phyloP scores from a whole-genome alignment of 164 flowering plant species.

The Stephania japonica region DNA sequence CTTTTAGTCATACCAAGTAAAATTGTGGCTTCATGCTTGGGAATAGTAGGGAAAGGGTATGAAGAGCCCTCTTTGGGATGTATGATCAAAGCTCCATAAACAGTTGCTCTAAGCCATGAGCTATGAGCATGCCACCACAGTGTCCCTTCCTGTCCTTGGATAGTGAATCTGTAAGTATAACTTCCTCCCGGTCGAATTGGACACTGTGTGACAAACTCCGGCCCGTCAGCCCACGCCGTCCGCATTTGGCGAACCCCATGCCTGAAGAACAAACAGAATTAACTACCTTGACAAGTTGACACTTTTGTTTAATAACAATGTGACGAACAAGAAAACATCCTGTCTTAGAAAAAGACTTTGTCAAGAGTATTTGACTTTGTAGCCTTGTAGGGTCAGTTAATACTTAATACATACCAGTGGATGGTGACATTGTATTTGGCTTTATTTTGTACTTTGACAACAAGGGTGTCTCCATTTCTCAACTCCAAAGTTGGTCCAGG shows the following conservation, averaged over 20 bases:
- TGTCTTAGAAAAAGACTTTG: no score
- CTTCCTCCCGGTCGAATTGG: slow-evolving; percentile 73
- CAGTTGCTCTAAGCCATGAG: slow-evolving; percentile 83
- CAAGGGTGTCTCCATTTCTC: slow-evolving; percentile 65
- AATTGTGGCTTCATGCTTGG: slow-evolving; percentile 51
- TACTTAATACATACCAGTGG: slow-evolving; percentile 48
- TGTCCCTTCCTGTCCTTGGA: slow-evolving; percentile 78
- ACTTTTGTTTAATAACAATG: no score
- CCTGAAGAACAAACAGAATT: slow-evolving; percentile 26
- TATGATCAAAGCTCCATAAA: slow-evolving; percentile 79
- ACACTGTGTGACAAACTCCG: slow-evolving; percentile 78
- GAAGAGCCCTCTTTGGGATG: slow-evolving; percentile 48
- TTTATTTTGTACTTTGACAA: slow-evolving; percentile 57
- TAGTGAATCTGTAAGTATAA: slow-evolving; percentile 80
- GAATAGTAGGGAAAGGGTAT: slow-evolving; percentile 57
- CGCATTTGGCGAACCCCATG: slow-evolving; percentile 75
- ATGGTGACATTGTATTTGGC: slow-evolving; percentile 65
- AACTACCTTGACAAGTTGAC: no score
- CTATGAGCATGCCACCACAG: slow-evolving; percentile 98
- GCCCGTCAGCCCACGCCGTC: slow-evolving; percentile 95
- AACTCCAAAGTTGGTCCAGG: slow-evolving; percentile 87
- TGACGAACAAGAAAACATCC: no score
- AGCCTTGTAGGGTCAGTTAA: no score
- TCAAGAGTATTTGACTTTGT: no score
- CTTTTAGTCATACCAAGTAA: slow-evolving; percentile 51